phyloP scores from a whole-genome alignment of 768 basidiomycete species.

The Phanerochaete sordida region DNA sequence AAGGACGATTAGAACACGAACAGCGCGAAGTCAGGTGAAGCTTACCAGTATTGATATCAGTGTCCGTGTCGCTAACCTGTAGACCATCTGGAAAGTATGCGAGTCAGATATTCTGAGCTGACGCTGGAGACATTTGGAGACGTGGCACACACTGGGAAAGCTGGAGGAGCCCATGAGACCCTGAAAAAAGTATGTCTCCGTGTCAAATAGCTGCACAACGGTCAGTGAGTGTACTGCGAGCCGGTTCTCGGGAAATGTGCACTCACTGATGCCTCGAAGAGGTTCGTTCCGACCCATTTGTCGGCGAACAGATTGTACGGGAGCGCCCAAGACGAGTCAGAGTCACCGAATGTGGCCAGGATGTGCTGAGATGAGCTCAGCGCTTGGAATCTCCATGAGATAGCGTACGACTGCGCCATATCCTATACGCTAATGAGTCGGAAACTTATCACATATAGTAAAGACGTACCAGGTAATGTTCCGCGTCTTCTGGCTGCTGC shows the following conservation, averaged over 20 bases:
- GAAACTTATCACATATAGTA: not conserved
- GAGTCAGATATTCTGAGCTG: too few species aligned
- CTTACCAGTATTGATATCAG: too few species aligned
- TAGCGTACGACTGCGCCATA: conserved; percentile 1
- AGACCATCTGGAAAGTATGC: too few species aligned
- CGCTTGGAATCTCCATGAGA: conserved; percentile 12
- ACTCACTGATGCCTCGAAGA: not conserved
- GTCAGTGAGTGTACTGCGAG: too few species aligned
- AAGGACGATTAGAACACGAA: too few species aligned
- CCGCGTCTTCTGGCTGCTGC: conserved; percentile 14
- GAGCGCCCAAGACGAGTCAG: not conserved
- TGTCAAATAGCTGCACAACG: not conserved
- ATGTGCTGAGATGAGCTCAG: conserved; percentile 3
- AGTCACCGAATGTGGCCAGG: not conserved
- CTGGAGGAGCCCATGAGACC: not conserved
- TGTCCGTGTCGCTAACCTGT: too few species aligned
- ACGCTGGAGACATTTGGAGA: too few species aligned
- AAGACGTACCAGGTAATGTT: conserved; percentile 23
- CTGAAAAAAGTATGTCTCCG: not conserved
- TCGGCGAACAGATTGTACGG: conserved; percentile 7
- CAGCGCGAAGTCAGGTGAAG: too few species aligned
- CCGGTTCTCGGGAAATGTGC: not conserved
- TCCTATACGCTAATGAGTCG: conserved; percentile 3
- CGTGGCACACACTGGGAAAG: too few species aligned
- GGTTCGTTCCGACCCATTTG: not conserved